Evolutionary conservation across 805 yeast genomes (phyloP).

Genomic region (Martiniozyma abietophila): DNA sequence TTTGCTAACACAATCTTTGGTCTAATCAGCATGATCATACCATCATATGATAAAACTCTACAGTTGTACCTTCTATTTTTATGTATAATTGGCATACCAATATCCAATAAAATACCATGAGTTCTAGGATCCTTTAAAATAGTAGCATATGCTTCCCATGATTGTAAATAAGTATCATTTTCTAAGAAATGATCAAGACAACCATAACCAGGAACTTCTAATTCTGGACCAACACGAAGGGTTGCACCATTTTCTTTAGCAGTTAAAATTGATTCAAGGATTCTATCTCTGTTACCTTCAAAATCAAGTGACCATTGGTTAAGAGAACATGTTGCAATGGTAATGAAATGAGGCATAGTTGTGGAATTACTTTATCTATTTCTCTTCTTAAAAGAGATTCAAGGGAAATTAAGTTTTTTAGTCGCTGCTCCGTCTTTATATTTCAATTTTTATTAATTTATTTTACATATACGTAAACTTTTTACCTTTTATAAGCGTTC

Average conservation of each 20-base stretch:
- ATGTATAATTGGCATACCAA: slow-evolving; percentile 91
- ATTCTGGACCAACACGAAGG: slow-evolving; percentile 93
- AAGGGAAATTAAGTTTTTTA: too few relatives aligned
- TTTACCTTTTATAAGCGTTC: slow-evolving; percentile 36
- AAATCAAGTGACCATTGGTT: slow-evolving; percentile 99
- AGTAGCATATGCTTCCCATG: slow-evolving; percentile 89
- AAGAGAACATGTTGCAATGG: slow-evolving; percentile 87
- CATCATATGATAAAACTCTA: slow-evolving; percentile 73
- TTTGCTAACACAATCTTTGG: slow-evolving; percentile 93
- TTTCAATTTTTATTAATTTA: not conserved
- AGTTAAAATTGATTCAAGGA: slow-evolving; percentile 63
- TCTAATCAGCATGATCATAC: slow-evolving; percentile 72
- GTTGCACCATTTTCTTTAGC: slow-evolving; percentile 74
- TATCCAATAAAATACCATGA: slow-evolving; percentile 70
- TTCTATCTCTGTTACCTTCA: slow-evolving; percentile 93
- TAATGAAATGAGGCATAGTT: slow-evolving; percentile 75
- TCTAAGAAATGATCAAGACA: slow-evolving; percentile 92
- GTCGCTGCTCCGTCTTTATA: not conserved
- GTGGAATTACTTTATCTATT: not conserved
- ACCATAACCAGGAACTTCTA: slow-evolving; percentile 91
- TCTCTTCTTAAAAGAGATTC: too few relatives aligned
- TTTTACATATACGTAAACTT: too few relatives aligned
- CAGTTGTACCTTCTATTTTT: slow-evolving; percentile 87
- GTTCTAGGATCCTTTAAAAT: slow-evolving; percentile 63
- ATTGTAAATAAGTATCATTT: slow-evolving; percentile 76